phyloP scores from a whole-genome alignment of 2,329 filamentous ascomycete genomes.

The Lachnellula arida region DNA sequence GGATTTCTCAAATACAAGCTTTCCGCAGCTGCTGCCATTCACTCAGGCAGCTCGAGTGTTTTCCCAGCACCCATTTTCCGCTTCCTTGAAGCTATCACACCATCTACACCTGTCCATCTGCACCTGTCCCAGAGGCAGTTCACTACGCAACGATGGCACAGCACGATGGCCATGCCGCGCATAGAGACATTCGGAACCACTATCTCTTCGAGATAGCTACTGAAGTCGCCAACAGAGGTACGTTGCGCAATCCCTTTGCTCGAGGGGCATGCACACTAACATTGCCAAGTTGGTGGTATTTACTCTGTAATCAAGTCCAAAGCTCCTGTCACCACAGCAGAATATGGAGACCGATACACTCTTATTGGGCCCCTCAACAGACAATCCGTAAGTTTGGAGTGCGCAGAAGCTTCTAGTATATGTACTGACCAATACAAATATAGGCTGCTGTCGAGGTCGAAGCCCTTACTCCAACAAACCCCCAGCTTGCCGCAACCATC shows the following conservation, averaged over 20 bases:
- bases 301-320: slow-evolving; percentile 99
- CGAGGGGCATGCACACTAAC: slow-evolving; percentile 11
- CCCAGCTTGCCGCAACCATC: slow-evolving; percentile 76
- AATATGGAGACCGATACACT: slow-evolving; percentile 97
- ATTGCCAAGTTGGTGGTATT: slow-evolving; percentile 77
- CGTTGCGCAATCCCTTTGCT: slow-evolving; percentile 20
- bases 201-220: slow-evolving; percentile 95
- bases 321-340: slow-evolving; percentile 91
- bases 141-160: neutral
- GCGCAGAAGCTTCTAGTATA: neutral
- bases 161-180: slow-evolving; percentile 8
- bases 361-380: slow-evolving; percentile 92
- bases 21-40: neutral
- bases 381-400: slow-evolving; percentile 63
- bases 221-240: slow-evolving; percentile 94
- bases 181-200: slow-evolving; percentile 82
- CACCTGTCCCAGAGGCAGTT: neutral
- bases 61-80: neutral
- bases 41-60: neutral
- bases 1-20: neutral
- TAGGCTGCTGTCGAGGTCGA: slow-evolving; percentile 98
- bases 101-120: neutral
- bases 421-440: slow-evolving; percentile 36
- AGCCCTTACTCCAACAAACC: slow-evolving; percentile 78
- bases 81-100: neutral